Percentiles rank a stretch among this genome's conserved stretches.
These are phyloP conservation scores for Dioscorea cayenensis DNA, from an alignment of 116 monocot genomes.

Conservation along the genomic window DNA sequence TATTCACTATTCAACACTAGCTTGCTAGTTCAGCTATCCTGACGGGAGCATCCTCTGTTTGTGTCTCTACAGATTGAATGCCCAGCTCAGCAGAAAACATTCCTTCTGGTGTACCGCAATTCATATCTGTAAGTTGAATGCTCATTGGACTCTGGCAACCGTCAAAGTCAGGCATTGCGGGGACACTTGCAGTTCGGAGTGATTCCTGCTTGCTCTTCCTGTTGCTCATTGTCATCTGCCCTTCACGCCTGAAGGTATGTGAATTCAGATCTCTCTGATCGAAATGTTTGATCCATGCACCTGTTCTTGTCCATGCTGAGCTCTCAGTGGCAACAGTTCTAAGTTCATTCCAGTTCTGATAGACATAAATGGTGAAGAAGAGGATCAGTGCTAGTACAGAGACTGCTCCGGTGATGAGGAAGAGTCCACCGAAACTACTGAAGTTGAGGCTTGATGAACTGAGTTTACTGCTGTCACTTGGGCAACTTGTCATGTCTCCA, in stretches of 20 bases:
- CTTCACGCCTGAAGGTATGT: conserved; percentile 11
- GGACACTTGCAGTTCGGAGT: not conserved
- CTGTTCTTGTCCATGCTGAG: conserved; percentile 10
- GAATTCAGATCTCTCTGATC: conserved; percentile 15
- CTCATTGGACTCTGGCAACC: not conserved
- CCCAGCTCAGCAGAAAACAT: not conserved
- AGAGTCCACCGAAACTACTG: conserved; percentile 39
- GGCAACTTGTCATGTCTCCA: conserved; percentile 16
- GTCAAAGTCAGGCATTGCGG: too few species aligned
- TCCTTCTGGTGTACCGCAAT: not conserved
- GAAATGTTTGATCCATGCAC: conserved; percentile 13
- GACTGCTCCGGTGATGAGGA: conserved; percentile 30
- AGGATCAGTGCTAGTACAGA: conserved; percentile 8
- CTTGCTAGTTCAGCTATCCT: not conserved
- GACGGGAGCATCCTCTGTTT: not conserved
- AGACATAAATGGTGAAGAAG: too few species aligned
- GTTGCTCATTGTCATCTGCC: not conserved
- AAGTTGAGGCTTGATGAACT: conserved; percentile 15
- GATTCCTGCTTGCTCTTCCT: not conserved
- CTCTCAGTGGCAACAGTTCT: conserved; percentile 5
- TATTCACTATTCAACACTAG: not conserved
- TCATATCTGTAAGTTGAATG: not conserved
- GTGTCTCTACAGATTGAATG: not conserved
- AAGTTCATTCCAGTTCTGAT: conserved; percentile 19
- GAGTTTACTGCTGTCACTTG: not conserved